Percentiles rank a stretch among this genome's conserved stretches.
Conservation (phyloP, 169 alveolate species). For the Eimeria brunetti region DNA sequence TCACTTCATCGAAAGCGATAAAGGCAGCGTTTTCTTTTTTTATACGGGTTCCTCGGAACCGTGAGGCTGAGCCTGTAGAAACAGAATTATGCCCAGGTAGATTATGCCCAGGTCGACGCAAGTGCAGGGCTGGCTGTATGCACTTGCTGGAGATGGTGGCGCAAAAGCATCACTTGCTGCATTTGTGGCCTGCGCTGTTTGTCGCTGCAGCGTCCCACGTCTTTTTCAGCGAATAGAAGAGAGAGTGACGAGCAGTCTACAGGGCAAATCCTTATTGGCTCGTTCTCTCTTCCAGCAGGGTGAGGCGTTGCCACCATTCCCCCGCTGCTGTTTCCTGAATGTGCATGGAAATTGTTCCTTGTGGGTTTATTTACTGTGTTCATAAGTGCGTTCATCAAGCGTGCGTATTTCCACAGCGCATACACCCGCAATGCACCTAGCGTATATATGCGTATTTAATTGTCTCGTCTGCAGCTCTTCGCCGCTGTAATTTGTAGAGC, state of each 20-base stretch:
- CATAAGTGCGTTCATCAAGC: too few relatives aligned
- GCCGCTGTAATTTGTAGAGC: too few relatives aligned
- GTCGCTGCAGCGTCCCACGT: constrained; percentile 95
- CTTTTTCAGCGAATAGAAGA: constrained; percentile 94
- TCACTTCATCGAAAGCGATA: neutral
- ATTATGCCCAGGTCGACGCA: too few relatives aligned
- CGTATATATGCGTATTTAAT: neutral
- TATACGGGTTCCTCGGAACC: neutral
- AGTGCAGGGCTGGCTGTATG: neutral
- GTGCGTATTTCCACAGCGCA: too few relatives aligned
- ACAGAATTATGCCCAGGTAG: neutral
- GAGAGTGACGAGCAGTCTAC: constrained; percentile 88
- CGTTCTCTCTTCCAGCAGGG: constrained; percentile 89
- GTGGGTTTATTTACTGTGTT: too few relatives aligned
- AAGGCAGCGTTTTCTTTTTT: neutral
- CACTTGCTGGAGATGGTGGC: neutral
- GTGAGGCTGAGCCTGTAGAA: neutral
- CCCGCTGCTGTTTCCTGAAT: neutral
- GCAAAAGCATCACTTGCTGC: neutral
- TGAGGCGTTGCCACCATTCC: neutral
- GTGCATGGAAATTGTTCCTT: too few relatives aligned
- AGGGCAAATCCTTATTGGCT: constrained; percentile 84
- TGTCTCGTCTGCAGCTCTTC: neutral
- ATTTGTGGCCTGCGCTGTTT: neutral
- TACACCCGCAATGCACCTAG: too few relatives aligned